phyloP scores from a whole-genome alignment of 2,329 filamentous ascomycete genomes.

The Macrophomina pseudophaseolina region DNA sequence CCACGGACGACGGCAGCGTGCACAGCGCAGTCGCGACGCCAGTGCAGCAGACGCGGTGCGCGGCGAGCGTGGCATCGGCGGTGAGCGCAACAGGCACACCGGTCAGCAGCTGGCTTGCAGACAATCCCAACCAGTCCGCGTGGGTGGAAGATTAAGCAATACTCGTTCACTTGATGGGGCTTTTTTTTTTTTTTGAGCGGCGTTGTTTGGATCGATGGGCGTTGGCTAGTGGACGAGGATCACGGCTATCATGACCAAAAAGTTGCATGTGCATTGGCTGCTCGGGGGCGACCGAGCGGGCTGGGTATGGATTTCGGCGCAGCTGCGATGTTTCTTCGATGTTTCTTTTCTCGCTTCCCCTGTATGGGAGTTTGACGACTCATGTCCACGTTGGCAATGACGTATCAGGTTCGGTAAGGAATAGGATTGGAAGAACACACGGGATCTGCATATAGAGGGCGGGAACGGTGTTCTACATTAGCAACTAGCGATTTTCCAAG shows the following conservation, averaged over 20 bases:
- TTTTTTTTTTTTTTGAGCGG: neutral
- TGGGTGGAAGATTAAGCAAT: constrained; percentile 23
- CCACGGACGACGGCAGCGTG: constrained; percentile 13
- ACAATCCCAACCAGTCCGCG: constrained; percentile 26
- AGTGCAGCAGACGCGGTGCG: constrained; percentile 17
- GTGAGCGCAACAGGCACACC: constrained; percentile 24
- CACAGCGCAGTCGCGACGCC: constrained; percentile 22
- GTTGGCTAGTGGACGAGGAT: constrained; percentile 12
- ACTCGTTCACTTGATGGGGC: neutral
- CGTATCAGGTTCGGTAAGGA: constrained; percentile 14
- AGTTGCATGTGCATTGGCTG: constrained; percentile 14
- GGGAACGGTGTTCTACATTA: constrained; percentile 9
- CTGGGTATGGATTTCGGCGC: constrained; percentile 10
- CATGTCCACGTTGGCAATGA: constrained; percentile 18
- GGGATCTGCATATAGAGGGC: constrained; percentile 23
- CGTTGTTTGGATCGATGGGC: constrained; percentile 20
- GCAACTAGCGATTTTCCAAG: constrained; percentile 17
- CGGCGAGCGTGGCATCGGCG: constrained; percentile 9
- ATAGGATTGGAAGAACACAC: constrained; percentile 14
- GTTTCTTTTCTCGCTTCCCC: constrained; percentile 8
- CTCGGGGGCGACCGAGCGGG: constrained; percentile 11
- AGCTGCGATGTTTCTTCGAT: constrained; percentile 24
- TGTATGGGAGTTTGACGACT: constrained; percentile 10
- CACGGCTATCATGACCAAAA: constrained; percentile 6
- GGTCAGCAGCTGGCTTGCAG: constrained; percentile 23